phyloP scores from a whole-genome alignment of 179 eudicot species.

The Dionaea muscipula region DNA sequence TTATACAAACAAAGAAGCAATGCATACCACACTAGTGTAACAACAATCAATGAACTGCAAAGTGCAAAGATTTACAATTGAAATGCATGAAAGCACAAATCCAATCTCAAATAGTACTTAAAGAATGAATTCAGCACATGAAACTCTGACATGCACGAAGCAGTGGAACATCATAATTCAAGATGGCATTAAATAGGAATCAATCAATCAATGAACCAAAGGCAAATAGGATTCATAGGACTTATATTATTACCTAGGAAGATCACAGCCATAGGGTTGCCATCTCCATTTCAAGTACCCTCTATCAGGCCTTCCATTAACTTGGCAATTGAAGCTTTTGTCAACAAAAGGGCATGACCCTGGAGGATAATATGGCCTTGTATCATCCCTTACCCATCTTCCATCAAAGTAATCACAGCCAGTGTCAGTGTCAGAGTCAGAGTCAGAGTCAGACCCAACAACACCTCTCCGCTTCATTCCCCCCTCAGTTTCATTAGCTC shows the following conservation, averaged over 20 bases:
- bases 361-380: slow-evolving; percentile 51
- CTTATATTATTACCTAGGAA: slow-evolving; percentile 64
- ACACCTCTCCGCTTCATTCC: neutral
- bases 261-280: slow-evolving; percentile 58
- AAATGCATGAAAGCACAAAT: too few relatives aligned
- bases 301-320: slow-evolving; percentile 50
- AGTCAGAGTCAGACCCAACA: neutral
- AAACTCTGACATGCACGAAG: too few relatives aligned
- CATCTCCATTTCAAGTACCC: slow-evolving; percentile 52
- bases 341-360: slow-evolving; percentile 73
- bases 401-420: slow-evolving; percentile 69
- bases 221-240: neutral
- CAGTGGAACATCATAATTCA: too few relatives aligned
- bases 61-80: too few relatives aligned
- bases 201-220: too few relatives aligned
- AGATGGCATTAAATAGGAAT: too few relatives aligned
- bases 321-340: slow-evolving; percentile 60
- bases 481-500: slow-evolving; percentile 10
- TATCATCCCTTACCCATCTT: slow-evolving; percentile 61
- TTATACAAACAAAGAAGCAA: too few relatives aligned
- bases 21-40: too few relatives aligned
- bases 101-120: too few relatives aligned
- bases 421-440: neutral
- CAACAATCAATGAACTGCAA: too few relatives aligned
- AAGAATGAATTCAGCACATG: too few relatives aligned